Evolutionary conservation across 257 asterid genomes (phyloP).

Genomic region (Pogostemon cablin): DNA sequence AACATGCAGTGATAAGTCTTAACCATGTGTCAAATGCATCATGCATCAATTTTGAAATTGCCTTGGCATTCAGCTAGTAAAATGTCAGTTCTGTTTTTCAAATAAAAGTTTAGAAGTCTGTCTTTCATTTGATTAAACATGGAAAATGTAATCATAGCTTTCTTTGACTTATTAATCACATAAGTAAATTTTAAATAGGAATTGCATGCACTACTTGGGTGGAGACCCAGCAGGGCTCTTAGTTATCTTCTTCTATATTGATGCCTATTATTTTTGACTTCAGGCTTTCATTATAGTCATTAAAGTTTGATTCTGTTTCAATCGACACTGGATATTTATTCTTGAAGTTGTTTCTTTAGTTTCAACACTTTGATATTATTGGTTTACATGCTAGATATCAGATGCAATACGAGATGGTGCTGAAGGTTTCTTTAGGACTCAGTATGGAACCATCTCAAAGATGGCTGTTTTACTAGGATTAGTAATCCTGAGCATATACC

Average conservation of each 20-base stretch:
- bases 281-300: constrained; percentile 14
- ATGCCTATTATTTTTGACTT: constrained; percentile 21
- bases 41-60: constrained; percentile 15
- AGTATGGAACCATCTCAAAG: constrained; percentile 92
- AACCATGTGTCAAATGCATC: constrained; percentile 4
- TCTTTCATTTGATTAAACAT: constrained; percentile 2
- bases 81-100: constrained; percentile 1
- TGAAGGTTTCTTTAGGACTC: constrained; percentile 97
- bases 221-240: constrained; percentile 17
- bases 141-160: constrained; percentile 16
- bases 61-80: constrained; percentile 12
- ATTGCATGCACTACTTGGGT: constrained; percentile 23
- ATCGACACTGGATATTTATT: constrained; percentile 5
- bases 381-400: constrained; percentile 72
- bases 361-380: constrained; percentile 40
- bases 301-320: constrained; percentile 14
- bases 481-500: constrained; percentile 74
- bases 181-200: constrained; percentile 5
- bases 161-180: constrained; percentile 15
- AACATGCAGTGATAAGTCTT: not conserved
- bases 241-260: constrained; percentile 18
- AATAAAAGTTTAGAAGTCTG: not conserved
- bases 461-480: constrained; percentile 85
- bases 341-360: constrained; percentile 22
- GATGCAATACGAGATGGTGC: constrained; percentile 99